These are phyloP conservation scores for Pseudogymnoascus sp. DNA, from an alignment of 2,329 filamentous ascomycete genomes.

Conservation along the genomic window DNA sequence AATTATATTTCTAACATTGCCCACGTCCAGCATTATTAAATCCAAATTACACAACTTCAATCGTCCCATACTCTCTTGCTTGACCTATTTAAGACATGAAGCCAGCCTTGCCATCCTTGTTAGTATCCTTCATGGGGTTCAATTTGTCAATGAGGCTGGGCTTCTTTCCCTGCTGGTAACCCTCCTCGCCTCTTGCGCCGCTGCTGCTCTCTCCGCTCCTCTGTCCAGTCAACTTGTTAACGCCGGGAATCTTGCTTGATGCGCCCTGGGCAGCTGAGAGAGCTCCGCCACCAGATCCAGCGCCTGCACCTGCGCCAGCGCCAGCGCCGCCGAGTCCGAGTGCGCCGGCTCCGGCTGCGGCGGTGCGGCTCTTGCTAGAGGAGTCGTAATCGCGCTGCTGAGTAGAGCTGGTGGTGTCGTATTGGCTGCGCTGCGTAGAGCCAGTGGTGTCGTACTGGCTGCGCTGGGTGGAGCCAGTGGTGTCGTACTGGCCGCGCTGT, in stretches of 20 bases:
- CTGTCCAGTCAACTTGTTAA: background rate
- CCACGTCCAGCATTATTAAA: conserved; percentile 4
- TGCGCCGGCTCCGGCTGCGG: background rate
- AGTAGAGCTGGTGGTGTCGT: conserved; percentile 1
- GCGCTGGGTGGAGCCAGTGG: background rate
- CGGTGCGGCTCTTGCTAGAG: background rate
- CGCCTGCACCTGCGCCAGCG: background rate
- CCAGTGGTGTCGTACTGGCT: background rate
- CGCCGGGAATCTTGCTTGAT: background rate
- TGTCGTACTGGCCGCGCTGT: background rate
- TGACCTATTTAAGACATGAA: conserved; percentile 38
- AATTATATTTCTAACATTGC: background rate
- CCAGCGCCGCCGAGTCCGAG: background rate
- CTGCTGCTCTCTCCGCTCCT: background rate
- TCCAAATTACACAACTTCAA: background rate
- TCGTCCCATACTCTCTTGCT: background rate
- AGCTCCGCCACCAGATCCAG: conserved; percentile 14
- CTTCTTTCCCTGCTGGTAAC: conserved; percentile 30
- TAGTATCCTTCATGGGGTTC: conserved; percentile 46
- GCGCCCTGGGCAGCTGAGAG: background rate
- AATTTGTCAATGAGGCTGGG: conserved; percentile 44
- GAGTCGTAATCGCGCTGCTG: background rate
- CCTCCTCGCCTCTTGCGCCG: background rate
- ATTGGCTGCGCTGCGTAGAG: background rate
- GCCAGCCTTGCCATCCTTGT: conserved; percentile 49